Evolutionary conservation across 2,329 filamentous ascomycete species (phyloP).

Genomic region (Coniochaeta hoffmannii): DNA sequence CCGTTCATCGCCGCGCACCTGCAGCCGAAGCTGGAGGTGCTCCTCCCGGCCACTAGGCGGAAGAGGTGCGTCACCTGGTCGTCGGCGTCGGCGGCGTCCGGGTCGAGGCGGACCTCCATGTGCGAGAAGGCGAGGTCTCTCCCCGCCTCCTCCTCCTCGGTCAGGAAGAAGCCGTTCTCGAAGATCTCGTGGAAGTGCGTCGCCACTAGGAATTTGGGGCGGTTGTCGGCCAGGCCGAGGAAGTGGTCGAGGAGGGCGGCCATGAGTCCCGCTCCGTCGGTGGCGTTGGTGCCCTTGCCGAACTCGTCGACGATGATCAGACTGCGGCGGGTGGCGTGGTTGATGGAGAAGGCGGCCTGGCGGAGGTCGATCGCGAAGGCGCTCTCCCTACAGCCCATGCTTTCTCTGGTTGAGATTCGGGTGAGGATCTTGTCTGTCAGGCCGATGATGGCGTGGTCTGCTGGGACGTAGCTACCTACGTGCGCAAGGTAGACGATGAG

Average conservation of each 20-base stretch:
- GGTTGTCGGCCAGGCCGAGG: constrained; percentile 31
- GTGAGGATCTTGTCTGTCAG: constrained; percentile 91
- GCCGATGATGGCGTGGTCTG: constrained; percentile 66
- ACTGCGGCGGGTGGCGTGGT: constrained; percentile 66
- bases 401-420: constrained; percentile 68
- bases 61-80: constrained; percentile 71
- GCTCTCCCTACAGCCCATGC: constrained; percentile 50
- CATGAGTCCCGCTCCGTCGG: constrained; percentile 52
- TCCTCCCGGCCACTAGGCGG: constrained; percentile 58
- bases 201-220: constrained; percentile 52
- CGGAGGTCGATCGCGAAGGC: constrained; percentile 74
- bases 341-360: constrained; percentile 72
- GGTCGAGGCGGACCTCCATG: constrained; percentile 62
- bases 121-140: constrained; percentile 53
- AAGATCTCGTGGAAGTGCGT: constrained; percentile 69
- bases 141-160: constrained; percentile 34
- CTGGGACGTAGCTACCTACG: constrained; percentile 86
- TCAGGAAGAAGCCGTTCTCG: constrained; percentile 52
- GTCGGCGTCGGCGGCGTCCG: constrained; percentile 38
- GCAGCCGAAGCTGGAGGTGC: constrained; percentile 75
- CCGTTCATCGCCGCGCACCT: constrained; percentile 84
- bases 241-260: constrained; percentile 52
- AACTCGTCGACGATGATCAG: constrained; percentile 93
- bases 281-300: constrained; percentile 53
- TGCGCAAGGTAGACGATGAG: constrained; percentile 90